Percentiles rank a stretch among this genome's conserved stretches.
Evolutionary conservation across 2,329 filamentous ascomycete genomes (phyloP).

Genomic region (Beauveria varroae): DNA sequence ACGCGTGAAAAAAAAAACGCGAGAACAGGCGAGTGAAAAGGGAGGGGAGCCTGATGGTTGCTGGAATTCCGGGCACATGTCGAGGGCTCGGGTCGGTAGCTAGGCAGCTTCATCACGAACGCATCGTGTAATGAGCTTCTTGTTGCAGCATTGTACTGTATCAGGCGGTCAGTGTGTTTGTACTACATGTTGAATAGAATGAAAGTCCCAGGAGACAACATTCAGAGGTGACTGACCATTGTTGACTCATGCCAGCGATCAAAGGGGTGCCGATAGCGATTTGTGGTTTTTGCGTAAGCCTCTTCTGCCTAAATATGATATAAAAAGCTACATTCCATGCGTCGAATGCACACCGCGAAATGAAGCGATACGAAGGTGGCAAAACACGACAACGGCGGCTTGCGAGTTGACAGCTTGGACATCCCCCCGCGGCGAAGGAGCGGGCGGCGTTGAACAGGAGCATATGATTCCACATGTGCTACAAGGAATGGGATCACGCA

Average conservation of each 20-base stretch:
- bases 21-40: neutral
- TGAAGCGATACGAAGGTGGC: neutral
- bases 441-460: too few species aligned
- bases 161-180: neutral
- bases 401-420: neutral
- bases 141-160: neutral
- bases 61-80: too few species aligned
- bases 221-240: neutral
- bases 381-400: neutral
- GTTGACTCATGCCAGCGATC: neutral
- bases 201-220: neutral
- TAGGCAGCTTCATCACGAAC: too few species aligned
- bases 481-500: too few species aligned
- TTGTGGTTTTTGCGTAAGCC: neutral
- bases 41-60: neutral
- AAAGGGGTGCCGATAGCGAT: neutral
- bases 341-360: neutral
- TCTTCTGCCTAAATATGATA: slow-evolving; percentile 3
- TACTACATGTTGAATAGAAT: neutral
- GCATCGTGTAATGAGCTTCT: too few species aligned
- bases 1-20: neutral
- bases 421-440: too few species aligned
- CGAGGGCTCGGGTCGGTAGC: too few species aligned
- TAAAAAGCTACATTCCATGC: neutral
- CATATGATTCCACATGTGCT: too few species aligned